These are phyloP conservation scores for Acorus gramineus DNA, from an alignment of 106 monocot species.

Conservation along the genomic window DNA sequence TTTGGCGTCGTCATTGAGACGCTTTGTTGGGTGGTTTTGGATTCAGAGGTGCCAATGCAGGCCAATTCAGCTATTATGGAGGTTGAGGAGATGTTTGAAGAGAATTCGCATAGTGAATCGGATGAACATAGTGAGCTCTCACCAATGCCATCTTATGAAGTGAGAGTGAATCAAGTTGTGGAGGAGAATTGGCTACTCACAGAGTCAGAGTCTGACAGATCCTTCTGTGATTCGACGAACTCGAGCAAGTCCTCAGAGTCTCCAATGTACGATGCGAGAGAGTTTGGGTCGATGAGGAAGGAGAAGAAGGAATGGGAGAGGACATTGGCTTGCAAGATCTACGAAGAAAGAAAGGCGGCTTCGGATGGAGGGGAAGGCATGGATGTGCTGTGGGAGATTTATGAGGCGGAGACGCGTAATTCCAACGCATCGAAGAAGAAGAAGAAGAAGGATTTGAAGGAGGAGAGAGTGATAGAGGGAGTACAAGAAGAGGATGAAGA, in stretches of 20 bases:
- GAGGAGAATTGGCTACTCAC: too few relatives aligned
- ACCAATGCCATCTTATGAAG: too few relatives aligned
- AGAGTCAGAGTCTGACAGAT: background rate
- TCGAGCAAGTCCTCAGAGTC: constrained; percentile 9
- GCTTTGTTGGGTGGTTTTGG: constrained; percentile 6
- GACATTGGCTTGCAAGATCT: constrained; percentile 75
- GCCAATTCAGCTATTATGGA: too few relatives aligned
- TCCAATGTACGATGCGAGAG: constrained; percentile 9
- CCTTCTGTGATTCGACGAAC: background rate
- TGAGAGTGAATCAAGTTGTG: too few relatives aligned
- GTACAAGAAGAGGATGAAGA: constrained; percentile 6
- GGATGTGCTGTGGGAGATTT: constrained; percentile 84
- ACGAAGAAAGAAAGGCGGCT: constrained; percentile 44
- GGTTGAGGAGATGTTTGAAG: too few relatives aligned
- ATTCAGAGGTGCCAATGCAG: background rate
- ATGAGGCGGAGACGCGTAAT: constrained; percentile 27
- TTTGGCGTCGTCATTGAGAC: too few relatives aligned
- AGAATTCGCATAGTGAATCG: too few relatives aligned
- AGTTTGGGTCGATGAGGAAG: constrained; percentile 36
- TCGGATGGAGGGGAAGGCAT: constrained; percentile 52
- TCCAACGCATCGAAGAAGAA: background rate
- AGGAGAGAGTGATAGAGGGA: background rate
- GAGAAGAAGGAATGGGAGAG: constrained; percentile 69
- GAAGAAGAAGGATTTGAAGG: constrained; percentile 9
- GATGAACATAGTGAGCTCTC: too few relatives aligned